Evolutionary conservation across 352 stramenopile genomes (phyloP), one percentile per base, ranked within the genome.

Genomic region (Phytophthora fragariae): DNA sequence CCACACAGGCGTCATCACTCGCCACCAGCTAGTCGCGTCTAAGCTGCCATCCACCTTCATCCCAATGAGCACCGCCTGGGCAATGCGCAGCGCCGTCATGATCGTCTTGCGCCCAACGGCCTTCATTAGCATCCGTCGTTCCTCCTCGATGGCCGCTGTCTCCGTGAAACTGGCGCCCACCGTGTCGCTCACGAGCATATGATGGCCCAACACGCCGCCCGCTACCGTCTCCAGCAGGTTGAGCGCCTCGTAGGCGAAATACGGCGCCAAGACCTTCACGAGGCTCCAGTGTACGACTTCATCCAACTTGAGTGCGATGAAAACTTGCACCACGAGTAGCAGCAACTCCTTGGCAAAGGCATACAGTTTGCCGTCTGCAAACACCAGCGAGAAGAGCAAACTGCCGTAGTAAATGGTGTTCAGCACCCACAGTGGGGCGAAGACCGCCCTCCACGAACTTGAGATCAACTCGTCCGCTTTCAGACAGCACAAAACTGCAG

Each of bases 261-360:
- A 95, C 53, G 88, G 88, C 7, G 86, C 75, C 52, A 95, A 68
- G 41, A 94, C 82, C 31, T 81, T 68, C 44, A 75, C 54, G n/a
- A 94, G 74, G 39, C 65, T 84, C 86, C 85, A 93, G 47, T 68
- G 57, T 7, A 95, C 62, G 39, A 79, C 75, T 67, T 72, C 67
- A 74, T 95, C 88, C 53, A 94, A 69, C 55, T 90, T 91, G 80
- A 94, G 83, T n/a, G 80, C 84, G 29, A 93, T 70, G 35, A 93
- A 91, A 57, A 94, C 82, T 79, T 95, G 89, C 37, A 90, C 73
- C 39, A 80, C 72, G 55, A 94, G 65, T 21, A 94, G 80, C 47
- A 93, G 70, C 50, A 93, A 55, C 52, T 80, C 65, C 74, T 94
- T 95, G 70, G 88, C 76, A 24, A 76, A 71, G 0, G 35, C 29